Percentiles rank a stretch among this genome's conserved stretches.
Conservation (phyloP, 768 basidiomycete genomes). For the Suillus cothurnatus region DNA sequence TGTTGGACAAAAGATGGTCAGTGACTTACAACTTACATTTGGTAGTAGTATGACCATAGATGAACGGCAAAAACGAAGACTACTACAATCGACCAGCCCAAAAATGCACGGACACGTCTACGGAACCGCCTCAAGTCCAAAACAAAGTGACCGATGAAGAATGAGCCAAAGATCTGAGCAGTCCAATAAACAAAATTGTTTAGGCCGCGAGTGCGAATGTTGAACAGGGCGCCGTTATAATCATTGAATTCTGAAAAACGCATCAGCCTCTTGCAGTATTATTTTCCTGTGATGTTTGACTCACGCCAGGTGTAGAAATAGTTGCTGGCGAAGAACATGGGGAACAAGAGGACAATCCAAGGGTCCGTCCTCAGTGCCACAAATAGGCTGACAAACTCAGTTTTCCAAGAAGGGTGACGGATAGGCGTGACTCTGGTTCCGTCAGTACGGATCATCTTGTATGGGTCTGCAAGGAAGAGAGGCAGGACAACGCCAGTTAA, state of each 20-base stretch:
- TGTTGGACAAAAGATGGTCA: background rate
- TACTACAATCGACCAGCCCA: conserved; percentile 66
- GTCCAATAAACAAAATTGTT: conserved; percentile 84
- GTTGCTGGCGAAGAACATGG: conserved; percentile 84
- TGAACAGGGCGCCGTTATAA: conserved; percentile 79
- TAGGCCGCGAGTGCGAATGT: conserved; percentile 74
- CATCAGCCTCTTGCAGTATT: background rate
- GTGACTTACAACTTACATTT: conserved; percentile 49
- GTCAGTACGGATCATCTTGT: conserved; percentile 72
- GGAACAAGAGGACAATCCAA: conserved; percentile 73
- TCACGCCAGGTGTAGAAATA: conserved; percentile 88
- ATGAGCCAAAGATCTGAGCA: conserved; percentile 74
- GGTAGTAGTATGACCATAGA: conserved; percentile 77
- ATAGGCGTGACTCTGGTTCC: conserved; percentile 65
- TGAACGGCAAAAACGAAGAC: conserved; percentile 69
- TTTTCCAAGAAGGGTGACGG: conserved; percentile 76
- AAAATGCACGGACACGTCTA: conserved; percentile 71
- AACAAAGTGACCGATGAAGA: conserved; percentile 62
- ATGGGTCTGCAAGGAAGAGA: conserved; percentile 69
- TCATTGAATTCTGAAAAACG: conserved; percentile 66
- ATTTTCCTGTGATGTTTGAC: conserved; percentile 24
- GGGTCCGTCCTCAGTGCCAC: conserved; percentile 71
- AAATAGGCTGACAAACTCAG: conserved; percentile 71
- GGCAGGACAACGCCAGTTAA: conserved; percentile 69
- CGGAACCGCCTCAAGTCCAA: conserved; percentile 58